phyloP scores from a whole-genome alignment of 164 flowering plant species.

The Dillenia suffruticosa region DNA sequence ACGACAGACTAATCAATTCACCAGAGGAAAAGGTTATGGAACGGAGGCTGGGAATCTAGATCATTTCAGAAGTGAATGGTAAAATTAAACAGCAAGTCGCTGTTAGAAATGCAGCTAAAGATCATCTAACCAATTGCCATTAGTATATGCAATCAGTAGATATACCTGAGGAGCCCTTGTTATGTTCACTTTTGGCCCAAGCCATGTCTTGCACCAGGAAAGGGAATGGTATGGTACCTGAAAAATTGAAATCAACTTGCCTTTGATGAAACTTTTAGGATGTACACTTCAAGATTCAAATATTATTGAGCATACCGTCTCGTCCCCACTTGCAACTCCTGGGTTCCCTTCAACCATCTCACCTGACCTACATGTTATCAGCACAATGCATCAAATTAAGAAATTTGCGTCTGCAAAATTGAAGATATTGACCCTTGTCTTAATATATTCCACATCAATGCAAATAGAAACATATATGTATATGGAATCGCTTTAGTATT shows the following conservation, averaged over 20 bases:
- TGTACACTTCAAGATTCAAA: neutral
- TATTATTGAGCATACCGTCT: conserved; percentile 56
- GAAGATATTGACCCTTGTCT: no score
- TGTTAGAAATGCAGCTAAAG: neutral
- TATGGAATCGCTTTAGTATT: no score
- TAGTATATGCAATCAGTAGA: neutral
- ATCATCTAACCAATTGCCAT: neutral
- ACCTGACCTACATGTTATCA: conserved; percentile 61
- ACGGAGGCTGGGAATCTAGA: no score
- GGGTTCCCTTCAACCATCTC: conserved; percentile 78
- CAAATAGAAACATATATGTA: no score
- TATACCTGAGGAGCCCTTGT: conserved; percentile 98
- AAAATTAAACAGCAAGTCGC: no score
- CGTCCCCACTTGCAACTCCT: conserved; percentile 91
- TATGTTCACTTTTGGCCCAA: conserved; percentile 87
- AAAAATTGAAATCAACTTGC: conserved; percentile 8
- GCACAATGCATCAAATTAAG: no score
- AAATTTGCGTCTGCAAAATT: no score
- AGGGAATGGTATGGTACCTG: conserved; percentile 96
- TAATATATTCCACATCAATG: no score
- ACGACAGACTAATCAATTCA: no score
- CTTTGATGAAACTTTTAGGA: neutral
- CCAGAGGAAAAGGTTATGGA: no score
- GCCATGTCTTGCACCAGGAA: conserved; percentile 98
- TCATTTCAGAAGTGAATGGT: no score